Percentiles rank a stretch among this genome's conserved stretches.
Conservation (phyloP, 2,329 filamentous ascomycete genomes). For the Fusarium veterinarium region DNA sequence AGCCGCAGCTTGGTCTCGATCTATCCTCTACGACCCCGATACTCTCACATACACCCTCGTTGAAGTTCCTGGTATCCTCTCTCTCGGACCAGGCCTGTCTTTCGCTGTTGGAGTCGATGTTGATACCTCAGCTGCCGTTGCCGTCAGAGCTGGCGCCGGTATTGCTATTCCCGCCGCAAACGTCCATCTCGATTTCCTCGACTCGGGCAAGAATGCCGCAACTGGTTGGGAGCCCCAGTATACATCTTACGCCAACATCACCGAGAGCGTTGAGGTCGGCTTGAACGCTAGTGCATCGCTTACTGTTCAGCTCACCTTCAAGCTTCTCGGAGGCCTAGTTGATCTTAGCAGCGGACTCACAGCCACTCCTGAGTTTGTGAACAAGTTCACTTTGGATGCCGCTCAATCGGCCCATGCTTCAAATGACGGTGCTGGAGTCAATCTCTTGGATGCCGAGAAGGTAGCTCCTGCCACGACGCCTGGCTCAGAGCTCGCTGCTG, state of each 20-base stretch:
- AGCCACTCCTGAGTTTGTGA: slow-evolving; percentile 4
- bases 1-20: slow-evolving; percentile 10
- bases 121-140: slow-evolving; percentile 7
- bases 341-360: slow-evolving; percentile 19
- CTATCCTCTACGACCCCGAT: slow-evolving; percentile 11
- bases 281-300: slow-evolving; percentile 8
- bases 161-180: slow-evolving; percentile 6
- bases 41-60: slow-evolving; percentile 2
- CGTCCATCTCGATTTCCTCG: slow-evolving; percentile 10
- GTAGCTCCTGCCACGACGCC: background rate
- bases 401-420: background rate
- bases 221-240: slow-evolving; percentile 18
- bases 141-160: slow-evolving; percentile 2
- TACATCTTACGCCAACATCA: slow-evolving; percentile 13
- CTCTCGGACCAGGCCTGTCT: slow-evolving; percentile 1
- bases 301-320: slow-evolving; percentile 8
- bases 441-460: background rate
- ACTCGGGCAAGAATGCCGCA: slow-evolving; percentile 1
- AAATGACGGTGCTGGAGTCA: background rate
- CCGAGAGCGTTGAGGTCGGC: slow-evolving; percentile 10
- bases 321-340: slow-evolving; percentile 5
- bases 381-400: slow-evolving; percentile 17
- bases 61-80: slow-evolving; percentile 9
- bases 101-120: slow-evolving; percentile 8
- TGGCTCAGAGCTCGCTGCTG: background rate